Base-by-base conservation (phyloP, 345 rosid genomes). In the Jatropha curcas region DNA sequence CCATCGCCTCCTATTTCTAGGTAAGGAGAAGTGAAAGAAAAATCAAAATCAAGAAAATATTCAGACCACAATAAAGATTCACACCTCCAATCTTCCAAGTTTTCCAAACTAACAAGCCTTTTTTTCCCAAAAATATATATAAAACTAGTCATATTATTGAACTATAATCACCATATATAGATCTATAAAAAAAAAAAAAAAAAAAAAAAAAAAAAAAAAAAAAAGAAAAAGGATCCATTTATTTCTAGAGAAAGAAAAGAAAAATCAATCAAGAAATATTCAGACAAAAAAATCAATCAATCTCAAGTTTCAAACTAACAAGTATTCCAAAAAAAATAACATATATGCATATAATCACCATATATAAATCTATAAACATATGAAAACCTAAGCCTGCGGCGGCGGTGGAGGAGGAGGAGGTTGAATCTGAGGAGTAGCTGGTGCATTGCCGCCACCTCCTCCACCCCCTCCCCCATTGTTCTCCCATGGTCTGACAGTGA, bases 401-500 rank as follows among this genome's bases (percentile, higher is more conserved):
- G 65, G 37, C 1, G 73, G 56, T 45, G 74, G 52, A 2, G 61
- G 45, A 3, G 55, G 27, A 11, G 70, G 55, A 7, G 76, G 31
- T 24, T 61, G 74, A 25, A 16, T 16, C 45, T 43, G 68, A 34
- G 27, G 51, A 24, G 68, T 60, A 34, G 71, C 71, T 17, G 59
- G 69, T 68, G 72, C 33, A 80, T 61, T 46, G 83, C 74, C 25
- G 65, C 33, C 2, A 19, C 78, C 30, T 28, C 63, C 65, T 0
- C 71, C 77, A 57, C 51, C 65, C 33, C 72, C 74, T 0, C 69
- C 24, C 8, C 81, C 80, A 6, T 72, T 77, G 52, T 57, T 73
- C 16, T 89, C 50, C 96, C 97, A 92, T 3, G 98, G 98, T 78
- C 19, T 81, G 24, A 90, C 74, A 27, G 85, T 69, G 76, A 76